phyloP scores from a whole-genome alignment of 495 filamentous ascomycete genomes.

The Aspergillus ellipticus region DNA sequence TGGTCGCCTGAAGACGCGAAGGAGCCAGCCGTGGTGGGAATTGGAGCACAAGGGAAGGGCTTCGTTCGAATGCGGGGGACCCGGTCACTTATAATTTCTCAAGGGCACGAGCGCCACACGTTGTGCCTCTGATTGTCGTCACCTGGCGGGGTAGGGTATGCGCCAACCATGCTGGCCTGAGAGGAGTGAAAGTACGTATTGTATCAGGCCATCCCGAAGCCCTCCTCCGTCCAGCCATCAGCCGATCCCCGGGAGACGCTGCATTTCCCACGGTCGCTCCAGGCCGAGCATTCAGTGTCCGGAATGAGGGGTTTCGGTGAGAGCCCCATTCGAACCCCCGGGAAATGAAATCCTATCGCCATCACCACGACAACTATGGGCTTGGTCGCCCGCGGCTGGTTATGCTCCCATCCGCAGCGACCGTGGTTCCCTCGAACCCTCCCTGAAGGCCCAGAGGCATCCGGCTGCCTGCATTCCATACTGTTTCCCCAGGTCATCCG shows the following conservation, averaged over 20 bases:
- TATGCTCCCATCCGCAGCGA: background rate
- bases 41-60: background rate
- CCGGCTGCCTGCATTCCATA: background rate
- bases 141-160: conserved; percentile 1
- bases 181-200: too few species aligned
- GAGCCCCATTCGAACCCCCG: background rate
- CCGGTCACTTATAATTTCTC: background rate
- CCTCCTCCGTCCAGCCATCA: conserved; percentile 2
- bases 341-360: background rate
- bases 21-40: background rate
- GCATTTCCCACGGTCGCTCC: background rate
- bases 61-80: background rate
- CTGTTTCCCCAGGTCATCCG: background rate
- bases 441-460: background rate
- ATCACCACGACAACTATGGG: background rate
- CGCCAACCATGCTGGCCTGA: conserved; percentile 5
- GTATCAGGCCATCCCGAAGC: conserved; percentile 10
- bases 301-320: conserved; percentile 1
- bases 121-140: conserved; percentile 3
- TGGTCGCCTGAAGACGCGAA: background rate
- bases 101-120: background rate
- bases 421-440: background rate
- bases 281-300: background rate
- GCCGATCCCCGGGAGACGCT: background rate
- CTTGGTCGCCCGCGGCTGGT: too few species aligned